Percentiles rank a stretch among this genome's conserved stretches.
Conservation (phyloP, 73 alveolate genomes). For the Paramecium biaurelia region DNA sequence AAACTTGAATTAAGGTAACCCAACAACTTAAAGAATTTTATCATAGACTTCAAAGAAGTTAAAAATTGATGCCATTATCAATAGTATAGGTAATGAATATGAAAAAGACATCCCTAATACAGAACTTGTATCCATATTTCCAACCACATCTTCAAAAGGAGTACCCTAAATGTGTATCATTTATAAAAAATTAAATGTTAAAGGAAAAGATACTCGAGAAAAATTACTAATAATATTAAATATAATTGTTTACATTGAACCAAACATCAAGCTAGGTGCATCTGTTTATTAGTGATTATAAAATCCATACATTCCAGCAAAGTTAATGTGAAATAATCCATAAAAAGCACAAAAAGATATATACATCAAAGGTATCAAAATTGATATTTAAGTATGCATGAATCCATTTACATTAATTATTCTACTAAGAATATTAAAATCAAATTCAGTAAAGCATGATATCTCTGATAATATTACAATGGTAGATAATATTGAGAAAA, state of each 20-base stretch:
- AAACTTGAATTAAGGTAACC: not conserved
- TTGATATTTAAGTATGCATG: not conserved
- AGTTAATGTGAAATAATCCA: slow-evolving; percentile 31
- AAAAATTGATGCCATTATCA: slow-evolving; percentile 53
- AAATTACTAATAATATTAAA: slow-evolving; percentile 16
- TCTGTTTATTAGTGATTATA: slow-evolving; percentile 35
- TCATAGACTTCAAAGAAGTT: slow-evolving; percentile 63
- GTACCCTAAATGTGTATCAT: slow-evolving; percentile 34
- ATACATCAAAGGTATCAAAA: slow-evolving; percentile 24
- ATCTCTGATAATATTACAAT: slow-evolving; percentile 1
- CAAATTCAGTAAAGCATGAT: slow-evolving; percentile 34
- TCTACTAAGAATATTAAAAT: not conserved
- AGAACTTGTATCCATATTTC: slow-evolving; percentile 43
- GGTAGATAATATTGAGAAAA: not conserved
- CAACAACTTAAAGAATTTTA: not conserved
- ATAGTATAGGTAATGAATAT: slow-evolving; percentile 31
- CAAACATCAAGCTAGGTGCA: slow-evolving; percentile 54
- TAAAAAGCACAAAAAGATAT: slow-evolving; percentile 44
- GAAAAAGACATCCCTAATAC: slow-evolving; percentile 53
- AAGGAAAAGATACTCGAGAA: slow-evolving; percentile 60
- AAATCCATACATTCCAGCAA: slow-evolving; percentile 49
- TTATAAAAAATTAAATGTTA: slow-evolving; percentile 35
- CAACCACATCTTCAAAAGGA: slow-evolving; percentile 49
- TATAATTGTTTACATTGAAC: not conserved
- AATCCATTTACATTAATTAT: not conserved